Conservation (phyloP, 2,329 filamentous ascomycete genomes). For the Metarhizium album region DNA sequence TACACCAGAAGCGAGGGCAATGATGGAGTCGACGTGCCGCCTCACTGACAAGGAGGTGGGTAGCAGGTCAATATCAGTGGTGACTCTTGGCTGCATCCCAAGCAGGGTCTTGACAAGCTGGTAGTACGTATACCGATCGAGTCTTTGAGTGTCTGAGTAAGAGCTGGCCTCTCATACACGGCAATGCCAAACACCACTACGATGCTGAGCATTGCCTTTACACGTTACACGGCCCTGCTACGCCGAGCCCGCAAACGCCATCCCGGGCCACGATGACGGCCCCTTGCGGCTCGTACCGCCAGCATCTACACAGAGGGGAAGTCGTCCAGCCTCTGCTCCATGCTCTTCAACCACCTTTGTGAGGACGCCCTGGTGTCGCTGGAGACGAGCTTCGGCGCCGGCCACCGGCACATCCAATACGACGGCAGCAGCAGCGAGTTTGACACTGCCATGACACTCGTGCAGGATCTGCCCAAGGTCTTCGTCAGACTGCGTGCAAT, state of each 20-base stretch:
- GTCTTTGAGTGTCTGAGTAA: constrained; percentile 16
- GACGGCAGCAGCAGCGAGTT: constrained; percentile 3
- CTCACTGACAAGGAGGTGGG: constrained; percentile 14
- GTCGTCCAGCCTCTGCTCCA: background rate
- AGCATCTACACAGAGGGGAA: constrained; percentile 29
- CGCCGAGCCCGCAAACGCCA: constrained; percentile 17
- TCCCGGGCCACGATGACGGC: constrained; percentile 20
- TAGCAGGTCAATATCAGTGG: constrained; percentile 30
- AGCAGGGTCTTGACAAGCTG: constrained; percentile 17
- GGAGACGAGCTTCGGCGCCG: constrained; percentile 11
- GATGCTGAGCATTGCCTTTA: constrained; percentile 11
- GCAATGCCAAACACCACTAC: constrained; percentile 30
- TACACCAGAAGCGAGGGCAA: constrained; percentile 32
- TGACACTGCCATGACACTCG: constrained; percentile 8
- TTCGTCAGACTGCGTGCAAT: constrained; percentile 10
- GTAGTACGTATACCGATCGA: constrained; percentile 17
- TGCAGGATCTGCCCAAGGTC: constrained; percentile 11
- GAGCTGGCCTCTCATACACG: constrained; percentile 25
- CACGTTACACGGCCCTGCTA: constrained; percentile 24
- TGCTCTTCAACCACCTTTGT: constrained; percentile 9
- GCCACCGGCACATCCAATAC: constrained; percentile 6
- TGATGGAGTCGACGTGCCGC: constrained; percentile 11
- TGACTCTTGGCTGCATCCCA: constrained; percentile 17
- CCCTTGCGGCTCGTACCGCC: constrained; percentile 30
- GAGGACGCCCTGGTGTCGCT: constrained; percentile 9